These are phyloP conservation scores for Xylaria polymorpha DNA, from an alignment of 2,329 filamentous ascomycete genomes.

Conservation along the genomic window DNA sequence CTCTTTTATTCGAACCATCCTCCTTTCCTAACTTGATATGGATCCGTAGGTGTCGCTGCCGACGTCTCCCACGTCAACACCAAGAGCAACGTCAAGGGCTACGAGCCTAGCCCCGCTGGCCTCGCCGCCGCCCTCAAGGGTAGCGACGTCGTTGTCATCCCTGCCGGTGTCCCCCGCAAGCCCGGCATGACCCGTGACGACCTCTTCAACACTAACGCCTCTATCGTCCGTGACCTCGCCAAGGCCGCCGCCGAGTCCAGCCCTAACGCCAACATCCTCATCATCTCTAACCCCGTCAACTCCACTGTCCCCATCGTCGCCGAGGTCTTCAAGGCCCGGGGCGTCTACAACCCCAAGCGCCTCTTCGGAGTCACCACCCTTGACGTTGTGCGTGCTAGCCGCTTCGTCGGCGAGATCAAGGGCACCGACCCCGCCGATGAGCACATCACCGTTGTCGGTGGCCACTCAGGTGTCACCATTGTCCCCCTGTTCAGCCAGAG, in stretches of 20 bases:
- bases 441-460: constrained; percentile 95
- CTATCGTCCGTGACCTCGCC: constrained; percentile 97
- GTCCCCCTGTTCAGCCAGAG: constrained; percentile 97
- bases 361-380: constrained; percentile 99
- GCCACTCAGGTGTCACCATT: constrained; percentile 98
- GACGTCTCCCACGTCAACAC: constrained; percentile 99
- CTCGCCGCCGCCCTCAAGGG: constrained; percentile 84
- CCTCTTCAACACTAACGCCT: constrained; percentile 99
- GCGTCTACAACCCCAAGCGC: constrained; percentile 99
- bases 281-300: constrained; percentile 99
- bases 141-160: constrained; percentile 95
- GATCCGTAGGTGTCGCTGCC: constrained; percentile 84
- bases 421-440: constrained; percentile 88
- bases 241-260: constrained; percentile 90
- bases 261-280: constrained; percentile 93
- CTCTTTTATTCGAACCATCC: neutral
- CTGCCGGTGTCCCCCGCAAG: constrained; percentile 98
- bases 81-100: constrained; percentile 93
- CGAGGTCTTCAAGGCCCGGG: constrained; percentile 94
- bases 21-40: neutral
- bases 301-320: constrained; percentile 97
- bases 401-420: constrained; percentile 98
- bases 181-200: constrained; percentile 99
- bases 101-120: constrained; percentile 79
- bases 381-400: constrained; percentile 95